Evolutionary conservation across 176 grass and related monocot genomes (phyloP).

Genomic region (Tillandsia fasciculata): DNA sequence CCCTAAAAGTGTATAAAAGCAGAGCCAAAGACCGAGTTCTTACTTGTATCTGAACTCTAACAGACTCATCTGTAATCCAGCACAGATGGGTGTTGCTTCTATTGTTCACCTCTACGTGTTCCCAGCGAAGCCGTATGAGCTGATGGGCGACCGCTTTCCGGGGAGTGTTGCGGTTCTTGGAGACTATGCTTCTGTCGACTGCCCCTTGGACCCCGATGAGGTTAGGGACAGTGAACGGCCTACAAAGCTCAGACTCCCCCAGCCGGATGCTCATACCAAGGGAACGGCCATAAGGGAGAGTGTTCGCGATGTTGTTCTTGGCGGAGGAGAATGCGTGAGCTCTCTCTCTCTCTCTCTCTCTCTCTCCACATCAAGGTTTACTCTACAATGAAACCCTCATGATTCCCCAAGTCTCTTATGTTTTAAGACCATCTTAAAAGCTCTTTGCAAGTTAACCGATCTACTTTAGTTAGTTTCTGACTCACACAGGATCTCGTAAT

Average conservation of each 20-base stretch:
- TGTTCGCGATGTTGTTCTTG: slow-evolving; percentile 69
- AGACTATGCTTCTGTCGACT: slow-evolving; percentile 73
- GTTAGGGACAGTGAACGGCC: slow-evolving; percentile 68
- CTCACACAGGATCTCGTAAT: background rate
- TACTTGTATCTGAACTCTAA: slow-evolving; percentile 1
- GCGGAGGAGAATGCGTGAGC: slow-evolving; percentile 89
- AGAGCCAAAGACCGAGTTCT: too few relatives aligned
- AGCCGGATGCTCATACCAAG: slow-evolving; percentile 32
- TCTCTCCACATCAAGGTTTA: background rate
- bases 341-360: background rate
- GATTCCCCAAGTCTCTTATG: background rate
- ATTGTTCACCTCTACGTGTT: slow-evolving; percentile 84
- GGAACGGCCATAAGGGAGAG: slow-evolving; percentile 74
- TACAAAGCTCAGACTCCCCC: slow-evolving; percentile 57
- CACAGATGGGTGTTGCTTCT: slow-evolving; percentile 82
- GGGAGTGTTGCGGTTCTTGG: slow-evolving; percentile 74
- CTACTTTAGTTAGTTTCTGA: background rate
- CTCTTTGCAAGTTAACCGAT: background rate
- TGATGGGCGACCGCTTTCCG: slow-evolving; percentile 39
- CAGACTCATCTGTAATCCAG: slow-evolving; percentile 16
- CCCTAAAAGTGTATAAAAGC: too few relatives aligned
- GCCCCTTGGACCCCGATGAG: slow-evolving; percentile 79
- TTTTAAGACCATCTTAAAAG: background rate
- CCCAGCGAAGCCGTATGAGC: slow-evolving; percentile 76
- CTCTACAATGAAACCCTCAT: background rate